These are phyloP conservation scores for Penicillium sp. DNA, from an alignment of 2,329 filamentous ascomycete species.

Conservation along the genomic window DNA sequence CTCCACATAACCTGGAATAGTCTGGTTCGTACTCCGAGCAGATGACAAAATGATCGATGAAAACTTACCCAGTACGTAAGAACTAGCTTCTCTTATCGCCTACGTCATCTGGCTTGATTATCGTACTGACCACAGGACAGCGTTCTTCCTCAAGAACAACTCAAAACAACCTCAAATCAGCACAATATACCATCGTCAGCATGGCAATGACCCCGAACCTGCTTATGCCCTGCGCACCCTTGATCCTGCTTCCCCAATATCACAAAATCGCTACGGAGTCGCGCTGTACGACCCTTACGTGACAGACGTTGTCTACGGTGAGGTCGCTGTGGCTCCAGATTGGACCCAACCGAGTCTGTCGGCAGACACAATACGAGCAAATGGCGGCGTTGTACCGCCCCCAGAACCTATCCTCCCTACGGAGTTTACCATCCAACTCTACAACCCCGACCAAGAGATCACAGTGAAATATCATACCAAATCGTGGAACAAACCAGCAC, in stretches of 20 bases:
- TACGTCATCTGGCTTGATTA: slow-evolving; percentile 19
- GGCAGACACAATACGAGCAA: slow-evolving; percentile 71
- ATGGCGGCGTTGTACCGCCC: slow-evolving; percentile 63
- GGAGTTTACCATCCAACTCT: slow-evolving; percentile 80
- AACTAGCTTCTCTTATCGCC: slow-evolving; percentile 14
- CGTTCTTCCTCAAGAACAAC: slow-evolving; percentile 59
- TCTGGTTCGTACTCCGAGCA: background rate
- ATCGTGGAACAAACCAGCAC: slow-evolving; percentile 74
- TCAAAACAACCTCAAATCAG: slow-evolving; percentile 38
- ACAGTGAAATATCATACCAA: slow-evolving; percentile 65
- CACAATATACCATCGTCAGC: slow-evolving; percentile 54
- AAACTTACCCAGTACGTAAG: slow-evolving; percentile 69
- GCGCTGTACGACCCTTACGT: slow-evolving; percentile 81
- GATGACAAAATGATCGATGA: slow-evolving; percentile 74
- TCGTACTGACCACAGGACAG: slow-evolving; percentile 33
- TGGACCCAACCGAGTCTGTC: slow-evolving; percentile 82
- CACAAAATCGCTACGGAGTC: slow-evolving; percentile 80
- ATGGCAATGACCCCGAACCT: slow-evolving; percentile 75
- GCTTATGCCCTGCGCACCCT: slow-evolving; percentile 78
- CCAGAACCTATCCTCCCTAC: slow-evolving; percentile 73
- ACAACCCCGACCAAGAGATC: slow-evolving; percentile 87
- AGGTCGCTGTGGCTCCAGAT: slow-evolving; percentile 78
- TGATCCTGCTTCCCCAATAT: slow-evolving; percentile 66
- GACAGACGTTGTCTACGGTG: slow-evolving; percentile 78
- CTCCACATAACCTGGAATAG: background rate